Evolutionary conservation across 2,329 filamentous ascomycete genomes (phyloP), one percentile per base, ranked within the genome.

Genomic region (Chaetomium olivaceum): DNA sequence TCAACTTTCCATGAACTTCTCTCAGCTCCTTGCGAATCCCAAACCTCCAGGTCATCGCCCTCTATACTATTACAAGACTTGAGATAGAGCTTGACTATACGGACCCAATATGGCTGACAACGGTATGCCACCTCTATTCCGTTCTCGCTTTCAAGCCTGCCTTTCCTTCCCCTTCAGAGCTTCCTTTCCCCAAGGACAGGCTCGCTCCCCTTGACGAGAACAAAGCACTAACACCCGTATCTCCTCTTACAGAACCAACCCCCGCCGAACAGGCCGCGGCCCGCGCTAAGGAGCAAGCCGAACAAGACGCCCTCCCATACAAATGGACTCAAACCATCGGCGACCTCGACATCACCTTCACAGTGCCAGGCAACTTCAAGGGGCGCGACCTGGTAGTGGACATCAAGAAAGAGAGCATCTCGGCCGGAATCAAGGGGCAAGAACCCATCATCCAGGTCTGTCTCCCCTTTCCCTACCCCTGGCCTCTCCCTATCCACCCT

Each of bases 271-370:
- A 83, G 71, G 87, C 83, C 12, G 85, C 85, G 23, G 83, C 85
- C 65, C 82, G 81, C 70, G 89, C 87, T 68, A 89, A 89, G 76
- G 93, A 99, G 81, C 83, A 86, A 64, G 90, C 89, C 73, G 95
- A 99, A 81, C 95, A 99, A 82, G 90, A 89, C 51, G 87, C 89
- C 27, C 88, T 99, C 51, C 95, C 95, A 0, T 99, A 99, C 88
- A 95, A 96, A 81, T 99, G 95, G 95, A 91, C 86, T 12, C 95
- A 99, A 81, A 93, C 91, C 27, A 97, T 99, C 76, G 85, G 84
- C 72, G 95, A 98, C 75, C 81, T 97, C 67, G 92, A 97, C 75
- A 80, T 98, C 73, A 89, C 85, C 59, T 85, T 96, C 66, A 82
- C 85, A 31, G 87, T 99, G 0, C 90, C 94, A 0, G 90, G 85